These are phyloP conservation scores for Nakazawaea molendinolei DNA, from an alignment of 805 yeast species.

Conservation along the genomic window DNA sequence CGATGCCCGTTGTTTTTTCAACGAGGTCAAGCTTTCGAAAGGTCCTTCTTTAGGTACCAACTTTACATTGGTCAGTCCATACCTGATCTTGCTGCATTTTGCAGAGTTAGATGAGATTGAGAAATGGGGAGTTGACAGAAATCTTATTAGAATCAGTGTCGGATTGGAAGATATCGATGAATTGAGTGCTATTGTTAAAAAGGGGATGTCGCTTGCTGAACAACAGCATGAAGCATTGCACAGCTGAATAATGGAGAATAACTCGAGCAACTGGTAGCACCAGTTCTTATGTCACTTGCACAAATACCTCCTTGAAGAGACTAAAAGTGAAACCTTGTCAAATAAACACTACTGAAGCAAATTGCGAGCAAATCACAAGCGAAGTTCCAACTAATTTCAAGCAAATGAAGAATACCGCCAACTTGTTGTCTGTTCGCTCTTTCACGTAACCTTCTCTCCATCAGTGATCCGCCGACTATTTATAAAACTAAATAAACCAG, in stretches of 20 bases:
- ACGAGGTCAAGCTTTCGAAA: conserved; percentile 62
- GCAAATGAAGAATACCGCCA: no score
- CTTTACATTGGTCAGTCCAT: conserved; percentile 85
- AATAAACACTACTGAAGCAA: no score
- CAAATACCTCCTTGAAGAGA: no score
- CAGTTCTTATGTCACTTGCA: no score
- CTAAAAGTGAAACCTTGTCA: no score
- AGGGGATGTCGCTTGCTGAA: conserved; percentile 42
- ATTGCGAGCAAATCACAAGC: no score
- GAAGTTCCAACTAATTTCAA: no score
- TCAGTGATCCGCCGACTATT: no score
- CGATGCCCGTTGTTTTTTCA: conserved; percentile 69
- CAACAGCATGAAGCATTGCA: conserved; percentile 25
- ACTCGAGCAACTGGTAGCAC: no score
- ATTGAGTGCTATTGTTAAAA: conserved; percentile 40
- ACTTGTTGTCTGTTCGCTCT: no score
- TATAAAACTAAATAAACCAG: no score
- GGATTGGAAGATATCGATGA: conserved; percentile 74
- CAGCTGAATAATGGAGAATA: conserved; percentile 1
- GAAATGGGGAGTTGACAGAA: conserved; percentile 75
- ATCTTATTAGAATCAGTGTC: conserved; percentile 72
- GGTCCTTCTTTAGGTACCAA: conserved; percentile 92
- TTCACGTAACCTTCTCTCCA: no score
- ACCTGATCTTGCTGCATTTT: conserved; percentile 80
- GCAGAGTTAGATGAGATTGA: conserved; percentile 73